These are phyloP conservation scores for Lomentospora prolificans DNA, from an alignment of 2,329 filamentous ascomycete species.

Conservation along the genomic window DNA sequence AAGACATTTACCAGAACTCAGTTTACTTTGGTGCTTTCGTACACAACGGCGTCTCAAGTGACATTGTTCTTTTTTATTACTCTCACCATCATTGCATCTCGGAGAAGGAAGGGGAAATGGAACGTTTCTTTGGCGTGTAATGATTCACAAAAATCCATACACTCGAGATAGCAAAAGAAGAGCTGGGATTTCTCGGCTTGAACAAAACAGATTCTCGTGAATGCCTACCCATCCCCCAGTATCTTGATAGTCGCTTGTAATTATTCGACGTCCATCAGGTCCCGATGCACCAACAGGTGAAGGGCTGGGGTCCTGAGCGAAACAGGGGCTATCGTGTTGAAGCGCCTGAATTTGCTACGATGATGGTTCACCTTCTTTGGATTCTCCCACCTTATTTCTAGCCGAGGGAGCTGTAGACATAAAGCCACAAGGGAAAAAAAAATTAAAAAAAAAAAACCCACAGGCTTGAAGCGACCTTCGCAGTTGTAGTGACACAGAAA, in stretches of 20 bases:
- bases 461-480: too few species aligned
- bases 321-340: too few species aligned
- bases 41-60: constrained; percentile 8
- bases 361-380: too few species aligned
- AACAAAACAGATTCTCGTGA: not conserved
- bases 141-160: constrained; percentile 21
- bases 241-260: not conserved
- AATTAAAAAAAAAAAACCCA: too few species aligned
- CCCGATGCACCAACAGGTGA: too few species aligned
- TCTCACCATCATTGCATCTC: constrained; percentile 20
- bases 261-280: too few species aligned
- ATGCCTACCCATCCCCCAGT: not conserved
- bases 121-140: constrained; percentile 28
- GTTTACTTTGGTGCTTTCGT: constrained; percentile 9
- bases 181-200: constrained; percentile 2
- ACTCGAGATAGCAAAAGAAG: constrained; percentile 5
- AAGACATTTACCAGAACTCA: constrained; percentile 16
- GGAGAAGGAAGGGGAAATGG: constrained; percentile 21
- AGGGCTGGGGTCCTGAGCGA: too few species aligned
- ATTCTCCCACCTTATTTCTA: too few species aligned
- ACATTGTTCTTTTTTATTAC: constrained; percentile 2
- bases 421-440: too few species aligned
- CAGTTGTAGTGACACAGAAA: too few species aligned
- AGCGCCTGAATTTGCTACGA: too few species aligned
- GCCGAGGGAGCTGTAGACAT: too few species aligned